Conservation (phyloP, 2,329 filamentous ascomycete species). For the Xylariaceae sp. region DNA sequence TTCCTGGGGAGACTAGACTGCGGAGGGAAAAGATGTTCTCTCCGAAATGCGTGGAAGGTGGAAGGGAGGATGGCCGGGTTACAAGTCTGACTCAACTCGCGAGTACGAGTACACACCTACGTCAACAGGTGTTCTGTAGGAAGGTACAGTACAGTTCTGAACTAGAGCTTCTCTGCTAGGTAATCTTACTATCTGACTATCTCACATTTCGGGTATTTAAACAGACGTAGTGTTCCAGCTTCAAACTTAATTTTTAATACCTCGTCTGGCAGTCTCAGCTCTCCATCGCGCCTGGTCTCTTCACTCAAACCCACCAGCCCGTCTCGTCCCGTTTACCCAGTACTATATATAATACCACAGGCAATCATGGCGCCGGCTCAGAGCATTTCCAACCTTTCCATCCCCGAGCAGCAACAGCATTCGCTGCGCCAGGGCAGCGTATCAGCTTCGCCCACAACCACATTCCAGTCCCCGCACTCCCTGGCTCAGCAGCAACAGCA, state of each 20-base stretch:
- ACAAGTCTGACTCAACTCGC: neutral
- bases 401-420: constrained; percentile 32
- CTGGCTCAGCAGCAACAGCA: constrained; percentile 38
- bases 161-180: no score
- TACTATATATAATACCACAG: neutral
- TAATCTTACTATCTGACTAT: neutral
- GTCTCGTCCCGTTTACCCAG: neutral
- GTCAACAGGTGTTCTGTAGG: no score
- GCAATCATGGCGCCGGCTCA: constrained; percentile 41
- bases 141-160: no score
- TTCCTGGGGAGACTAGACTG: neutral
- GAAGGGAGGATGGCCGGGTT: neutral
- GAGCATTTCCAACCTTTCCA: constrained; percentile 42
- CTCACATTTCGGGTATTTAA: neutral
- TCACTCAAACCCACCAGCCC: no score
- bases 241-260: neutral
- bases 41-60: neutral
- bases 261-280: neutral
- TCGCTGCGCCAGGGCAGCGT: constrained; percentile 57
- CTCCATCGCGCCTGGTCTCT: no score
- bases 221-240: neutral
- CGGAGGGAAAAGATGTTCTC: neutral
- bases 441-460: constrained; percentile 68
- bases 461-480: constrained; percentile 68
- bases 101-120: no score